A percentile compares a stretch with the other conserved stretches of the same genome.
Evolutionary conservation across 805 yeast species (phyloP).

Genomic region (Ogataea saltuana): DNA sequence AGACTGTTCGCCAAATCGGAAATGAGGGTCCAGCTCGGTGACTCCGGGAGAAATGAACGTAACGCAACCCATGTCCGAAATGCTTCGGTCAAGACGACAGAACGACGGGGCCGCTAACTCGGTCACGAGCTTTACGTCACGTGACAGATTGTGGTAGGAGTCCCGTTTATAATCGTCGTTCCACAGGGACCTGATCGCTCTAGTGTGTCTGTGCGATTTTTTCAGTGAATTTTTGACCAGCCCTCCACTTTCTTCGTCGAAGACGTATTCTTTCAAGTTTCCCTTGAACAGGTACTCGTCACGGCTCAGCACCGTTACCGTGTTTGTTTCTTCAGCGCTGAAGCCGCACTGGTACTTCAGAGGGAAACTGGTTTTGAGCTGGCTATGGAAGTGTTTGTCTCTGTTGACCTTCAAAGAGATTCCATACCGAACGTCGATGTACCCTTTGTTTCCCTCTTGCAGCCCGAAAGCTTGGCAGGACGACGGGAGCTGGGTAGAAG

Average conservation of each 20-base stretch:
- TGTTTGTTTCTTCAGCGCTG: not conserved
- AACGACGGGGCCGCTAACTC: constrained; percentile 4
- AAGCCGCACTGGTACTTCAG: constrained; percentile 1
- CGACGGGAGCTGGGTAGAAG: constrained; percentile 1
- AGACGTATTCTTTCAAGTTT: constrained; percentile 14
- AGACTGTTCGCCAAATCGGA: constrained; percentile 9
- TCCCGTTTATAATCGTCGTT: constrained; percentile 10
- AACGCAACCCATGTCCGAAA: constrained; percentile 9
- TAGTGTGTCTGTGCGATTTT: constrained; percentile 10
- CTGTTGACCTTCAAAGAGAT: not conserved
- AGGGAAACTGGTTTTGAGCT: not conserved
- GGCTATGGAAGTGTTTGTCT: not conserved
- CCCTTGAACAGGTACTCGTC: constrained; percentile 5
- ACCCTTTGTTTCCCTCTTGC: not conserved
- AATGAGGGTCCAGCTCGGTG: constrained; percentile 9
- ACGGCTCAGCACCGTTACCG: not conserved
- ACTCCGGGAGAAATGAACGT: not conserved
- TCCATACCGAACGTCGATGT: not conserved
- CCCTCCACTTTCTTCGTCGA: constrained; percentile 10
- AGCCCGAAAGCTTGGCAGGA: not conserved
- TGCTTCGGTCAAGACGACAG: constrained; percentile 4
- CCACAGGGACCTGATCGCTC: constrained; percentile 8
- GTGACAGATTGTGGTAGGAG: constrained; percentile 6
- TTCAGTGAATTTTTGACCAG: constrained; percentile 14
- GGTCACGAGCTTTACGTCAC: constrained; percentile 15